Evolutionary conservation across 2,329 filamentous ascomycete species (phyloP), one percentile per base, ranked within the genome.

Genomic region (Nakataea oryzae): DNA sequence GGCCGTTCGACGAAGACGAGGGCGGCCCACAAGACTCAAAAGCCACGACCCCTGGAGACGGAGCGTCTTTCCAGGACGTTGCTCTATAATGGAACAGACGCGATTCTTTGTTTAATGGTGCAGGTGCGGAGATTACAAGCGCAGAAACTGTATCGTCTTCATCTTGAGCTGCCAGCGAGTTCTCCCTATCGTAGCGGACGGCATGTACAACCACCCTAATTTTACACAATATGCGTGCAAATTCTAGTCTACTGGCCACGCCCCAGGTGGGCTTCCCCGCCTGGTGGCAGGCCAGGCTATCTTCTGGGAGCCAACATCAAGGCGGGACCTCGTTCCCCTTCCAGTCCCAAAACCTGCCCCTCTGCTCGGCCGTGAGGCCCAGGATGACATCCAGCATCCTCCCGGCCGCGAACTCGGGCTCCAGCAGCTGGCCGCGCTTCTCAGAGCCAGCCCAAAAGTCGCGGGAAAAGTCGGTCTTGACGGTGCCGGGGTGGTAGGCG

Each of bases 401-500:
- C 75, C 84, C 82, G 0, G 84, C 89, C 26, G 88, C 85, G 69
- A 82, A 86, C 64, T 87, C 85, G 1, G 85, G 79, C 63, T 79
- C 83, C 67, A 93, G 86, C 66, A 95, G 74, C 72, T 87, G 86
- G 1, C 70, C 78, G 66, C 82, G 78, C 57, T 78, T 78, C 55
- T 78, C 77, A 41, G 88, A 85, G 54, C 79, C 83, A 0, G 70
- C 77, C 90, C 89, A 93, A 70, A 90, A 95, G 56, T 86, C 85
- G 68, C 78, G 81, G 65, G 86, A 91, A 64, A 96, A 75, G 12
- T 82, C 86, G 60, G 90, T 95, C 76, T 82, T 86, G 59, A 95
- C 90, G 1, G 90, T 95, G 3, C 91, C 90, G 1, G 91, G 91
- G 73, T 95, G 91, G 69, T 95, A 80, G 12, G 81, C 82, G 13